Evolutionary conservation across 495 filamentous ascomycete species (phyloP).

Genomic region (Podospora pseudocomata): DNA sequence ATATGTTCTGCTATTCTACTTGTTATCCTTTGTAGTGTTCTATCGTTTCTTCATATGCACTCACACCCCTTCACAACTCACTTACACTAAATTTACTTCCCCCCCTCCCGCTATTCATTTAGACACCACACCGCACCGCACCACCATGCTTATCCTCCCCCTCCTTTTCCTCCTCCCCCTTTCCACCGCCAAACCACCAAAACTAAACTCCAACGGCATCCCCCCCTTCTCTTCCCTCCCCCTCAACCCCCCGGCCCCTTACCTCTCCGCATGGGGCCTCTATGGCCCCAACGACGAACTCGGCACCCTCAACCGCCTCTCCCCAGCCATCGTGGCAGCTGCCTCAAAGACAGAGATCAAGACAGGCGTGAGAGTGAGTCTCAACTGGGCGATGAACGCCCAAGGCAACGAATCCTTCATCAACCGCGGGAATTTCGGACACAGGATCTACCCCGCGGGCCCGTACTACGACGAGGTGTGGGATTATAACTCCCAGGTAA

Average conservation of each 20-base stretch:
- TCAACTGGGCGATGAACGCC: slow-evolving; percentile 45
- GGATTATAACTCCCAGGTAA: not conserved
- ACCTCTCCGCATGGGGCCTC: slow-evolving; percentile 46
- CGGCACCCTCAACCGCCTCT: slow-evolving; percentile 47
- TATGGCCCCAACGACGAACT: slow-evolving; percentile 49
- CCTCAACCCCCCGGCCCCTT: slow-evolving; percentile 39
- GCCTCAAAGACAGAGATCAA: slow-evolving; percentile 50
- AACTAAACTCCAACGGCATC: slow-evolving; percentile 42
- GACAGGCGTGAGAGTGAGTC: slow-evolving; percentile 46
- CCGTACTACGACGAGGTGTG: not conserved
- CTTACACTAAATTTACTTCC: not conserved
- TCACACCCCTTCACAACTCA: not conserved
- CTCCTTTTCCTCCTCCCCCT: not conserved
- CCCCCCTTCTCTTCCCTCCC: slow-evolving; percentile 45
- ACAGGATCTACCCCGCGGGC: slow-evolving; percentile 36
- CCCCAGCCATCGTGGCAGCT: slow-evolving; percentile 39
- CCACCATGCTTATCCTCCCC: not conserved
- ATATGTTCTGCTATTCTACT: not conserved
- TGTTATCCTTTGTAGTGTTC: not conserved
- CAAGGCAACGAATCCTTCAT: slow-evolving; percentile 39
- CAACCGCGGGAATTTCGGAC: slow-evolving; percentile 38
- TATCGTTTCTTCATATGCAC: not conserved
- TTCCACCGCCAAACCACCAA: not conserved
- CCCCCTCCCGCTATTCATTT: not conserved
- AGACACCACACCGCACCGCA: not conserved